Evolutionary conservation across 1,284 basidiomycete genomes (phyloP).

Genomic region (Malassezia caprae): DNA sequence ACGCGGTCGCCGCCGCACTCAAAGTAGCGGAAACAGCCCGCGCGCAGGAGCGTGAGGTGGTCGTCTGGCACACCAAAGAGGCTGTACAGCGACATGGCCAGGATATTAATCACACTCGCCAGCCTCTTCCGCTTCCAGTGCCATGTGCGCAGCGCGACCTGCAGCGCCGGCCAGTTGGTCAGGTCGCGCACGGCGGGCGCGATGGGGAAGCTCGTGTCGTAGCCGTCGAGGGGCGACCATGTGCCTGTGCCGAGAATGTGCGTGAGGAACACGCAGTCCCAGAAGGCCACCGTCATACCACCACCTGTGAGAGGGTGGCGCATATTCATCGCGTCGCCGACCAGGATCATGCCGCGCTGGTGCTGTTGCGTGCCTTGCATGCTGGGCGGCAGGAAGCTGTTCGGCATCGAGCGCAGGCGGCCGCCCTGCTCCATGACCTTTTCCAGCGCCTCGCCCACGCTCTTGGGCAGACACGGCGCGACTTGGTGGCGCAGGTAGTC

Average conservation of each 20-base stretch:
- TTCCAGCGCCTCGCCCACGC: constrained; percentile 31
- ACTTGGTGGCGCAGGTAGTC: constrained; percentile 30
- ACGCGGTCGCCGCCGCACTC: constrained; percentile 82
- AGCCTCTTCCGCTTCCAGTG: constrained; percentile 44
- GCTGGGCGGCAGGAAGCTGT: constrained; percentile 78
- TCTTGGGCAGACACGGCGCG: constrained; percentile 35
- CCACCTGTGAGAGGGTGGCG: constrained; percentile 91
- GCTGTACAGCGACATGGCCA: constrained; percentile 45
- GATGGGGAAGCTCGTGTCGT: constrained; percentile 4
- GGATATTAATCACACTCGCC: constrained; percentile 44
- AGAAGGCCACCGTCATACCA: constrained; percentile 47
- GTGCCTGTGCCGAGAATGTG: constrained; percentile 30
- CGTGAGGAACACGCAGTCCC: constrained; percentile 43
- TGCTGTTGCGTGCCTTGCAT: constrained; percentile 60
- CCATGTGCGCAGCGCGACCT: constrained; percentile 33
- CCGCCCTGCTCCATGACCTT: constrained; percentile 30
- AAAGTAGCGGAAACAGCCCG: constrained; percentile 96
- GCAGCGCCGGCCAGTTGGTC: constrained; percentile 26
- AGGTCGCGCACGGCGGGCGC: constrained; percentile 20
- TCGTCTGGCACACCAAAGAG: constrained; percentile 53
- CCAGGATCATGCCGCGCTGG: constrained; percentile 66
- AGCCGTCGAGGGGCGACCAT: constrained; percentile 27
- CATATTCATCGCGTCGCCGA: constrained; percentile 99
- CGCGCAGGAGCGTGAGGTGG: constrained; percentile 68
- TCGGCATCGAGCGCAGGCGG: constrained; percentile 71